A percentile compares a stretch with the other conserved stretches of the same genome.
These are phyloP conservation scores for Mycena indigotica DNA, from an alignment of 768 basidiomycete species.

Conservation along the genomic window DNA sequence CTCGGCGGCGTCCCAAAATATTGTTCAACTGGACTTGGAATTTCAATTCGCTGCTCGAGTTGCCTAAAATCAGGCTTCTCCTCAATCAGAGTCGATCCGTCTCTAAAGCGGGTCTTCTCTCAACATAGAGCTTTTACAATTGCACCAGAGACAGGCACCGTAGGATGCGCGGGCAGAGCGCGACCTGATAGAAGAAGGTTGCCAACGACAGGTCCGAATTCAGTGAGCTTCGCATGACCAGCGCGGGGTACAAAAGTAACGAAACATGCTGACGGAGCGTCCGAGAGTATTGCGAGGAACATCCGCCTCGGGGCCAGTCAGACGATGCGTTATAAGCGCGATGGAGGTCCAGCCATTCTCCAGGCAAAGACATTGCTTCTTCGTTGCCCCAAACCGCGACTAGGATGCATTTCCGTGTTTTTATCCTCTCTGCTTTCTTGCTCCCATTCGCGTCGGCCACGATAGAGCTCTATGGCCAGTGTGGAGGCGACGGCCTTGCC, in stretches of 20 bases:
- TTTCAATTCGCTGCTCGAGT: no score
- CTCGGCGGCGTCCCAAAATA: no score
- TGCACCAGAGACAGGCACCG: no score
- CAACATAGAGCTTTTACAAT: no score
- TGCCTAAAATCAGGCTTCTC: no score
- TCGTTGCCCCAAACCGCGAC: neutral
- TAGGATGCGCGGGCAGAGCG: no score
- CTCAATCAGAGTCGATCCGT: no score
- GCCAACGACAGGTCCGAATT: neutral
- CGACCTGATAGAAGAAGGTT: no score
- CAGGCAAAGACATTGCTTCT: neutral
- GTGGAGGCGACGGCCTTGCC: neutral
- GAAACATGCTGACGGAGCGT: neutral
- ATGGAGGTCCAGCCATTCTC: neutral
- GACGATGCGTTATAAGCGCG: neutral
- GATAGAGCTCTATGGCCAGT: neutral
- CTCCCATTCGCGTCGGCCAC: neutral
- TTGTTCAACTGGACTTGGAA: no score
- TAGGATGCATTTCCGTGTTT: neutral
- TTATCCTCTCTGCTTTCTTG: neutral
- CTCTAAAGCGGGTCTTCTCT: no score
- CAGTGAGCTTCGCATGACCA: neutral
- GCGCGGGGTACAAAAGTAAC: neutral
- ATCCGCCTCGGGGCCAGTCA: neutral
- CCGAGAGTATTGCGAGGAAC: neutral